Evolutionary conservation across 1,284 basidiomycete species (phyloP).

Genomic region (Heterobasidion occidentale): DNA sequence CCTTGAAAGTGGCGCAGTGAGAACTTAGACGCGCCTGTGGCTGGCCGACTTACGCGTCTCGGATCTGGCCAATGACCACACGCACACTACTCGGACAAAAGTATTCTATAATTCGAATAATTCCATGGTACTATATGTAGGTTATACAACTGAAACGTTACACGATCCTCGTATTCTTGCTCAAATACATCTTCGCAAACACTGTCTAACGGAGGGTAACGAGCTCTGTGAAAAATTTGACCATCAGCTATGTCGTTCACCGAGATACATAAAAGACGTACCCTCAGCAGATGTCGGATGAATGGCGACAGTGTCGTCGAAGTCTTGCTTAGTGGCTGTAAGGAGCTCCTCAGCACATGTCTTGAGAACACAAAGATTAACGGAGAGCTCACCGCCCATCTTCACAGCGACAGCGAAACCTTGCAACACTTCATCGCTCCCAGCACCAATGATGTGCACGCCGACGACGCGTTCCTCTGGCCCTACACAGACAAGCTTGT

Average conservation of each 20-base stretch:
- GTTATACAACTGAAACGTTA: background rate
- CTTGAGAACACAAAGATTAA: background rate
- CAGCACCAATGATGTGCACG: conserved; percentile 86
- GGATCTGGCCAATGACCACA: too few species aligned
- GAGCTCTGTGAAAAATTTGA: conserved; percentile 23
- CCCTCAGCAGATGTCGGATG: conserved; percentile 80
- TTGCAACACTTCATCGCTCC: conserved; percentile 90
- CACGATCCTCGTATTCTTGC: background rate
- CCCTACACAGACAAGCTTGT: conserved; percentile 86
- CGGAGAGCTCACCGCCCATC: conserved; percentile 51
- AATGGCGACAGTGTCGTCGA: conserved; percentile 89
- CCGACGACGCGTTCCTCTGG: conserved; percentile 93
- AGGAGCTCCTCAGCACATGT: conserved; percentile 13
- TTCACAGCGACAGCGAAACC: conserved; percentile 94
- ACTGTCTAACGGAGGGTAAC: conserved; percentile 27
- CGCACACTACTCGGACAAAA: too few species aligned
- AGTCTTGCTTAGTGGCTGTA: conserved; percentile 66
- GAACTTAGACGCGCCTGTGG: too few species aligned
- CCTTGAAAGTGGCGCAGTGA: too few species aligned
- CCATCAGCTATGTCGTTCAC: conserved; percentile 2
- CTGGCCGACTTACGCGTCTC: too few species aligned
- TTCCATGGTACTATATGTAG: too few species aligned
- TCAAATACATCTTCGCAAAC: background rate
- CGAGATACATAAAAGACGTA: conserved; percentile 17
- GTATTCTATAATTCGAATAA: too few species aligned